Evolutionary conservation across 306 rosid species (phyloP), one percentile per base, ranked within the genome.

Genomic region (Gastrolobium bilobum): DNA sequence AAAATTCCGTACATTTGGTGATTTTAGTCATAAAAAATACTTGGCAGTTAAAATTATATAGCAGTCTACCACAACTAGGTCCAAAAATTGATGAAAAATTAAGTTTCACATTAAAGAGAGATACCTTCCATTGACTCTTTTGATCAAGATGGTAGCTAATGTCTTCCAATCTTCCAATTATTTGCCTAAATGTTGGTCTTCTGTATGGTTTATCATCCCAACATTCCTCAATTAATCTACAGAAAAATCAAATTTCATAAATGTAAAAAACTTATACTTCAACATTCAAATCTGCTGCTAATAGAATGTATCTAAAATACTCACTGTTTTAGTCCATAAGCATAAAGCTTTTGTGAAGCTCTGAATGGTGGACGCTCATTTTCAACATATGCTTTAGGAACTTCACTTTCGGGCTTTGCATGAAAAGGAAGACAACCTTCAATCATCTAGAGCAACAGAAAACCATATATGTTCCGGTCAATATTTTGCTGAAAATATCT

Each of bases 341-440:
- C 82, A 80, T 87, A 87, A 68, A 47, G 75, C 82, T 80, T 82
- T 31, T 80, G 62, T 10, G 81, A 51, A 68, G 85, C 91, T 61
- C 31, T 50, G 58, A 87, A 87, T 43, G 79, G 84, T 3, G 91
- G 91, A 15, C 89, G 89, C 80, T 85, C 84, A 13, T 85, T 82
- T 68, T 77, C 82, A 43, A 73, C 82, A 31, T 87, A 87, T 68
- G 79, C 79, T 68, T 80, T 87, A 68, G 91, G 91, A 77, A 85
- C 91, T 76, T 87, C 89, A 57, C 68, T 82, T 73, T 87, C 89
- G 14, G 85, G 80, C 63, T 72, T 87, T 35, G 50, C 26, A 80
- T 43, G 37, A 80, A 87, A 82, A 0, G 91, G 91, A 56, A 80
- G 87, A 56, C 52, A 85, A 42, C 91, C 91, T 82, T 87, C 91